These are phyloP conservation scores for Phycomyces nitens DNA, from an alignment of 192 early-diverging fungal species.

Conservation along the genomic window DNA sequence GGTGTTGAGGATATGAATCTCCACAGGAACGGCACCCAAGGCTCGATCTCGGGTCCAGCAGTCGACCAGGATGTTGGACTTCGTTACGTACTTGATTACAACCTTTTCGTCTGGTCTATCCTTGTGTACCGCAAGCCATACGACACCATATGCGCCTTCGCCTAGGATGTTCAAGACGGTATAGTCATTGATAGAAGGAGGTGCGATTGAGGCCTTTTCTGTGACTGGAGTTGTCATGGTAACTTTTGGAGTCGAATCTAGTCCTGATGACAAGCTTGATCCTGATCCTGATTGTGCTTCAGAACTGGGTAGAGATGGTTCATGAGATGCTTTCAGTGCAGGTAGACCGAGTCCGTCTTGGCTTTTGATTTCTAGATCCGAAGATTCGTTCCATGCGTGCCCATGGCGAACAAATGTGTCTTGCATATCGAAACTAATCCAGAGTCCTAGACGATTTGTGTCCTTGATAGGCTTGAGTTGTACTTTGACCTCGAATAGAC, in stretches of 20 bases:
- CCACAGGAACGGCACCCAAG: conserved; percentile 62
- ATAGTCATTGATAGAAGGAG: conserved; percentile 47
- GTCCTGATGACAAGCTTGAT: not conserved
- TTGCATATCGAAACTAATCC: too few relatives aligned
- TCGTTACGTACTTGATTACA: conserved; percentile 66
- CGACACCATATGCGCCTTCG: conserved; percentile 65
- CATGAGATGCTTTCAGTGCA: too few relatives aligned
- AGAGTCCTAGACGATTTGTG: too few relatives aligned
- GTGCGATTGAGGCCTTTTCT: not conserved
- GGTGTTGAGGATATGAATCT: conserved; percentile 67
- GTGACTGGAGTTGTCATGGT: not conserved
- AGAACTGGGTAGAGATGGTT: too few relatives aligned
- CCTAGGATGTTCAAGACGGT: conserved; percentile 55
- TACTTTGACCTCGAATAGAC: too few relatives aligned
- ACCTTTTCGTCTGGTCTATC: conserved; percentile 41
- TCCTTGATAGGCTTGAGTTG: too few relatives aligned
- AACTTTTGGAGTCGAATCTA: not conserved
- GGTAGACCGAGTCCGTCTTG: too few relatives aligned
- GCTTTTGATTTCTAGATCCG: too few relatives aligned
- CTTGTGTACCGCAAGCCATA: conserved; percentile 51
- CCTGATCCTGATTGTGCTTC: too few relatives aligned
- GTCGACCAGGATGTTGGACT: conserved; percentile 54
- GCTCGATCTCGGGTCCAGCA: conserved; percentile 60
- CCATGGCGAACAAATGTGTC: too few relatives aligned
- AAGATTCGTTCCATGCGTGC: too few relatives aligned